Evolutionary conservation across 495 filamentous ascomycete species (phyloP), one percentile per base, ranked within the genome.

Genomic region (Penicillium daleae): DNA sequence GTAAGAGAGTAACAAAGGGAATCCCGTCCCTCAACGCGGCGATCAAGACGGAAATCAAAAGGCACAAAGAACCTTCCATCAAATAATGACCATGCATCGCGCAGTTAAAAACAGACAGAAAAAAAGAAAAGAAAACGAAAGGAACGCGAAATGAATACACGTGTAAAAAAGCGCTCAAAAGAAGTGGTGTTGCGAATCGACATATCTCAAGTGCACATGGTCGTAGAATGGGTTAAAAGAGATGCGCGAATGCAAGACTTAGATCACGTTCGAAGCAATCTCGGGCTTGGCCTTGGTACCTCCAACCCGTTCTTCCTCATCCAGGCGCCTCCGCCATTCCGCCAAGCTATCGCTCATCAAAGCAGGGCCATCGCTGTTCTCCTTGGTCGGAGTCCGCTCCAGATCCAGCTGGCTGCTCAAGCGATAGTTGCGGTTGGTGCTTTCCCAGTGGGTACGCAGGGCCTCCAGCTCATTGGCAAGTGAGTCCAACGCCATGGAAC

Each of bases 391-490:
- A 26, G 85, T 85, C 24, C 84, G 80, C 62, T 97, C 93, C 63
- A 95, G 90, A 69, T 97, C 94, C 68, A 96, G 94, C 63, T 80
- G 76, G 52, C 87, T 93, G 73, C 90, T 94, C 48, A 96, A 79
- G 17, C 94, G 88, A 71, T 97, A 97, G 64, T 90, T 94, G 75
- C 93, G 93, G 76, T 93, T 97, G 42, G 92, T 97, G 49, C 89
- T 89, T 75, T 98, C 93, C 94, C 96, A 98, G 62, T 97, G 95
- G 33, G 80, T 88, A 33, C 94, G 88, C 40, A 98, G 82, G 19
- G 89, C 85, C 59, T 99, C 95, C 5, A 99, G 85, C 75, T 99
- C 95, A 56, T 86, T 89, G 22, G 96, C 94, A 4, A 99, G 84
- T 46, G 88, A 92, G 71, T 98, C 95, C 9, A 99, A 82, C 19